Conservation (phyloP, 2,329 filamentous ascomycete genomes). For the Didymosphaeria variabile region DNA sequence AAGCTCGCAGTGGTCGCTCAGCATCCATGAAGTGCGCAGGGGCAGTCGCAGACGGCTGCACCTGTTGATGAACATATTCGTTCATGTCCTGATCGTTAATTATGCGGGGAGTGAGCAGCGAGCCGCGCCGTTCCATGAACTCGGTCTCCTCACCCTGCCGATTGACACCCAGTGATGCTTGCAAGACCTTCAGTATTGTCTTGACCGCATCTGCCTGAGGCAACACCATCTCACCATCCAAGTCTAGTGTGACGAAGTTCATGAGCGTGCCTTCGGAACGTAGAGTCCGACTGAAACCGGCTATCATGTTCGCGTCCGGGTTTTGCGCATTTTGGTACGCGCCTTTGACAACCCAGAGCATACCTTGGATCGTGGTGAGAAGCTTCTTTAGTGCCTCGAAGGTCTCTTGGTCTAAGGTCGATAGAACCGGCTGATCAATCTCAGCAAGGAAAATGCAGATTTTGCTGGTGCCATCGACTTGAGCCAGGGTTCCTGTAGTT, state of each 20-base stretch:
- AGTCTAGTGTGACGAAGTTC: slow-evolving; percentile 25
- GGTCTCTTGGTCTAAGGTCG: slow-evolving; percentile 14
- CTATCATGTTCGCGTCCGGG: slow-evolving; percentile 23
- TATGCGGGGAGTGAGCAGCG: slow-evolving; percentile 28
- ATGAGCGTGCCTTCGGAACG: slow-evolving; percentile 26
- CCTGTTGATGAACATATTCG: slow-evolving; percentile 31
- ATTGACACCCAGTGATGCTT: slow-evolving; percentile 13
- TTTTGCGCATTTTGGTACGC: slow-evolving; percentile 20
- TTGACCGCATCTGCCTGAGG: slow-evolving; percentile 6
- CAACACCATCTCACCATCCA: slow-evolving; percentile 19
- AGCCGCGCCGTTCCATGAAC: slow-evolving; percentile 28
- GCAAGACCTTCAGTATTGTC: slow-evolving; percentile 25
- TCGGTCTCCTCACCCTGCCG: slow-evolving; percentile 23
- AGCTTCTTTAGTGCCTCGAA: slow-evolving; percentile 21
- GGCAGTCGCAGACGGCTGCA: slow-evolving; percentile 29
- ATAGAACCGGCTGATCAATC: slow-evolving; percentile 19
- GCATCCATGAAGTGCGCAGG: slow-evolving; percentile 23
- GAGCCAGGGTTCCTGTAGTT: not conserved
- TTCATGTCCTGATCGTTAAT: slow-evolving; percentile 31
- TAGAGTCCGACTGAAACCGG: slow-evolving; percentile 24
- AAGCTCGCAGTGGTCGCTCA: slow-evolving; percentile 24
- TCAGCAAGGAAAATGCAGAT: slow-evolving; percentile 23
- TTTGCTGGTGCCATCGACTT: slow-evolving; percentile 20
- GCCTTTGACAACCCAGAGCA: slow-evolving; percentile 24
- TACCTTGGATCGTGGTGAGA: slow-evolving; percentile 16